phyloP scores from a whole-genome alignment of 2,329 filamentous ascomycete genomes.

The Diaporthe aspalathi region DNA sequence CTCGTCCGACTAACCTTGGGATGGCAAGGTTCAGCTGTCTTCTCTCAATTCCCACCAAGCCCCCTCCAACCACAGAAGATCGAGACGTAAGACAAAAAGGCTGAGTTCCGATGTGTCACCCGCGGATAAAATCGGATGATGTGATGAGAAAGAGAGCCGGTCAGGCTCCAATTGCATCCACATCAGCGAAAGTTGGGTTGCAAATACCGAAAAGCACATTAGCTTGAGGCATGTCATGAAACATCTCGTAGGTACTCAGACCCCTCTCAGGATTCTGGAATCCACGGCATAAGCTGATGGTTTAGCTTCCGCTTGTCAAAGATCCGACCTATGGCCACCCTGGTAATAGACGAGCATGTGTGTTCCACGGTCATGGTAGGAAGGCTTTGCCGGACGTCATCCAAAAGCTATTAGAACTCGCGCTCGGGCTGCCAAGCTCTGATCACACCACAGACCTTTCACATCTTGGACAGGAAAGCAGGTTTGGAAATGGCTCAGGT shows the following conservation, averaged over 20 bases:
- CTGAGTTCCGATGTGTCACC: not conserved
- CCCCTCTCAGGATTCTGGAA: slow-evolving; percentile 3
- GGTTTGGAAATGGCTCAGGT: too few species aligned
- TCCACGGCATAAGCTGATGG: not conserved
- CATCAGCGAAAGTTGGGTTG: not conserved
- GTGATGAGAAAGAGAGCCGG: not conserved
- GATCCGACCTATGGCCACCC: not conserved
- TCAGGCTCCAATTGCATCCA: not conserved
- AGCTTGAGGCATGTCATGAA: slow-evolving; percentile 3
- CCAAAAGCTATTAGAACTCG: not conserved
- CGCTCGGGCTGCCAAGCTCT: slow-evolving; percentile 7
- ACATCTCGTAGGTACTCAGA: not conserved
- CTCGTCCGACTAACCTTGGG: not conserved
- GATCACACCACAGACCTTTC: not conserved
- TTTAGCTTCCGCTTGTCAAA: slow-evolving; percentile 25
- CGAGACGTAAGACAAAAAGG: not conserved
- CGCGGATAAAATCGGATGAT: not conserved
- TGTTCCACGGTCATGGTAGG: not conserved
- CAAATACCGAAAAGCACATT: not conserved
- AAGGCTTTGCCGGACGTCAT: slow-evolving; percentile 12
- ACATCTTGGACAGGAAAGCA: not conserved
- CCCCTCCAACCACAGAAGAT: not conserved
- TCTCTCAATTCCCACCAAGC: not conserved
- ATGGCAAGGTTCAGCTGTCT: not conserved
- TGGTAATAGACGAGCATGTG: not conserved